Evolutionary conservation across 1,284 basidiomycete species (phyloP), one percentile per base, ranked within the genome.

Genomic region (Apiotrichum akiyoshidainum): DNA sequence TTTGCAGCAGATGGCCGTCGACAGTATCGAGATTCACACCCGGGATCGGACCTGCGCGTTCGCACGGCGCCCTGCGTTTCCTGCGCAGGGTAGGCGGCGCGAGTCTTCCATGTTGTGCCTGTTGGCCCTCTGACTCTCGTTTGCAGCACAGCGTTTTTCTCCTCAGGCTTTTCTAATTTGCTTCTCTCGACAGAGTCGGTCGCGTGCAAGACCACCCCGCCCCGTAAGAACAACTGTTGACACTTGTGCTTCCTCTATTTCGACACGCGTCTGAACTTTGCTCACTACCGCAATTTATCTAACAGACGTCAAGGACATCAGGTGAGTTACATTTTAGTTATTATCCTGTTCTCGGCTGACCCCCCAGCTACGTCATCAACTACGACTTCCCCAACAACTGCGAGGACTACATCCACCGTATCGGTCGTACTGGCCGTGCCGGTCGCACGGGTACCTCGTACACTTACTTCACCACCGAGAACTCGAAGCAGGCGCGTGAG

Each of bases 391-490:
- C 94, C 5, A 96, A 94, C 80, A 74, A 74, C 68, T 74, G 72
- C 62, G 71, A 80, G 72, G 81, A 82, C 73, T 82, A 82, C 73
- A 77, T 82, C 47, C 80, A 81, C 74, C 80, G 81, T 75, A 82
- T 83, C 63, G 81, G 81, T 69, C 81, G 81, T 74, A 84, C 83
- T 40, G 83, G 82, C 66, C 82, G 83, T 75, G 83, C 82, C 35
- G 82, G 82, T 54, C 68, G 72, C 52, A 81, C 72, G 59, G 80
- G 80, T 70, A 89, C 87, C 39, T 92, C 93, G 6, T 96, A 90
- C 80, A 97, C 93, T 13, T 98, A 95, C 83, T 95, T 99, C 81
- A 94, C 90, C 56, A 88, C 88, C 53, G 91, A 96, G 72, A 97
- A 95, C 79, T 87, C 90, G 59, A 96, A 95, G 81, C 87, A 86